Evolutionary conservation across 2,329 filamentous ascomycete genomes (phyloP).

Genomic region (Trichoderma sp.): DNA sequence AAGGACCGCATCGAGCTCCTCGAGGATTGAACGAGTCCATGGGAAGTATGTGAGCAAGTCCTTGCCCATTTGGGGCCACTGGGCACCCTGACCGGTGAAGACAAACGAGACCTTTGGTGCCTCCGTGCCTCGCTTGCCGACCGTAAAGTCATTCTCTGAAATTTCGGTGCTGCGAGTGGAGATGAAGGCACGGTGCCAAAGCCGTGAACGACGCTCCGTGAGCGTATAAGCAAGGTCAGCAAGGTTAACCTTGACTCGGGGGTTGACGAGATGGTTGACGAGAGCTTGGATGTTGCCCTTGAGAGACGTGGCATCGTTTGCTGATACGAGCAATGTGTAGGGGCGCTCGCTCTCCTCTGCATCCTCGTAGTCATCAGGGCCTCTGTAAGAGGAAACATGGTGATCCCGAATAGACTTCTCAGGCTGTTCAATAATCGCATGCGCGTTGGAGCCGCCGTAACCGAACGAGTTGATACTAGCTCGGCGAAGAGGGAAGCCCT

Average conservation of each 20-base stretch:
- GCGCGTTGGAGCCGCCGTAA: constrained; percentile 37
- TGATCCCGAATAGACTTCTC: constrained; percentile 5
- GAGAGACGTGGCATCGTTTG: constrained; percentile 30
- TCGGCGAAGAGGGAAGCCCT: constrained; percentile 24
- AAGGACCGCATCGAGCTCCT: neutral
- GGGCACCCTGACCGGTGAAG: constrained; percentile 22
- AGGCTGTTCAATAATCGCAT: constrained; percentile 33
- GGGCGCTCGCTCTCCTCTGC: neutral
- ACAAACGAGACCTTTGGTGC: neutral
- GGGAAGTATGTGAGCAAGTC: neutral
- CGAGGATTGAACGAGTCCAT: neutral
- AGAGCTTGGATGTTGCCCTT: constrained; percentile 26
- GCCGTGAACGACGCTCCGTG: constrained; percentile 32
- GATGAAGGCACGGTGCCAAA: constrained; percentile 35
- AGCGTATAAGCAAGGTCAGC: constrained; percentile 39
- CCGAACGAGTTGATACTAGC: constrained; percentile 37
- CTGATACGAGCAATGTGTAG: constrained; percentile 28
- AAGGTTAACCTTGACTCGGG: constrained; percentile 32
- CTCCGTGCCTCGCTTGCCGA: neutral
- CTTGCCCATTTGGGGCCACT: constrained; percentile 12
- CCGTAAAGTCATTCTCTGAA: no score
- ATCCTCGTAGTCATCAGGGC: neutral
- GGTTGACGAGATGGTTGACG: constrained; percentile 36
- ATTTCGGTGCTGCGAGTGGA: neutral
- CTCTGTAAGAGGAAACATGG: neutral